Conservation (phyloP, 768 basidiomycete genomes). For the Suillus decipiens region DNA sequence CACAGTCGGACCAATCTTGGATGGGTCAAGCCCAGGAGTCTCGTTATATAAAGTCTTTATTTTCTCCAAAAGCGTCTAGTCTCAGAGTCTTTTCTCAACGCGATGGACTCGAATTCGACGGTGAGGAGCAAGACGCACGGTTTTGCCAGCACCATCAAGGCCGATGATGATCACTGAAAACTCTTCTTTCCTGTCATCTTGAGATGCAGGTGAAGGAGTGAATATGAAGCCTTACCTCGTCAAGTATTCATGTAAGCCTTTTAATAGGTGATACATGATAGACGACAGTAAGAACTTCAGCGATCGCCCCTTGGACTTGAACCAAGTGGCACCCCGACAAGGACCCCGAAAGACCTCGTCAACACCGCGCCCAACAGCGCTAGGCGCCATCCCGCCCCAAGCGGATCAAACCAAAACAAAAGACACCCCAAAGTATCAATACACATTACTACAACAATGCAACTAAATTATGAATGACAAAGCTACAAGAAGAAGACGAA, state of each 20-base stretch:
- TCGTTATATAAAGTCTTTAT: slow-evolving; percentile 93
- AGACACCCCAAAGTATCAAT: too few relatives aligned
- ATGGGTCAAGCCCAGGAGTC: slow-evolving; percentile 81
- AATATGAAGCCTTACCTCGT: slow-evolving; percentile 56
- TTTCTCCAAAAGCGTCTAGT: slow-evolving; percentile 83
- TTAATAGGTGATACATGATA: slow-evolving; percentile 90
- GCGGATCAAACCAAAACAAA: too few relatives aligned
- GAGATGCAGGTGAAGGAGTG: background rate
- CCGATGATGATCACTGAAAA: slow-evolving; percentile 96
- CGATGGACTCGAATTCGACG: slow-evolving; percentile 8
- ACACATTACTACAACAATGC: too few relatives aligned
- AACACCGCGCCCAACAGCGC: too few relatives aligned
- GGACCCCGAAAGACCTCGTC: too few relatives aligned
- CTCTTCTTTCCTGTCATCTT: slow-evolving; percentile 69
- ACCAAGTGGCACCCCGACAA: too few relatives aligned
- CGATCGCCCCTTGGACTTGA: too few relatives aligned
- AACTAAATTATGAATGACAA: too few relatives aligned
- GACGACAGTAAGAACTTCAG: too few relatives aligned
- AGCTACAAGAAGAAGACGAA: too few relatives aligned
- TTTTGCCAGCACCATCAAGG: slow-evolving; percentile 91
- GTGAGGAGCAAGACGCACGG: slow-evolving; percentile 44
- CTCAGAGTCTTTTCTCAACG: background rate
- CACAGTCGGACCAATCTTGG: slow-evolving; percentile 95
- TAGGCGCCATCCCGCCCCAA: too few relatives aligned
- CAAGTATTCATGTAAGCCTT: slow-evolving; percentile 87